Conservation (phyloP, 257 asterid species). For the Sherardia arvensis region DNA sequence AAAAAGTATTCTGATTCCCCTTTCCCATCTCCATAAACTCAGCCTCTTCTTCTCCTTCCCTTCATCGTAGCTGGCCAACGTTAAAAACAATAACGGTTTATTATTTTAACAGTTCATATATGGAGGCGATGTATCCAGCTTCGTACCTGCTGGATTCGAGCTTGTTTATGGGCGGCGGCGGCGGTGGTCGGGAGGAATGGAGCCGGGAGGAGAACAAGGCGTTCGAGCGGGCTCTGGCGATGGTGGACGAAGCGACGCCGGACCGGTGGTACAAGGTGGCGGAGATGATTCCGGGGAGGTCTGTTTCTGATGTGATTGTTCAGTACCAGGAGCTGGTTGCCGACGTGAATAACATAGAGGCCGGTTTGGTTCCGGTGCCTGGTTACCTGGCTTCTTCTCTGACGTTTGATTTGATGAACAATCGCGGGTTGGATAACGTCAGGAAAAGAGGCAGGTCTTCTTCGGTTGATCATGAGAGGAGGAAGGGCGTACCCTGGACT, state of each 20-base stretch:
- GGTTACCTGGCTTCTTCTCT: slow-evolving; percentile 40
- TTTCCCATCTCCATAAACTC: slow-evolving; percentile 1
- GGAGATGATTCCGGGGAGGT: slow-evolving; percentile 55
- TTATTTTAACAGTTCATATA: too few relatives aligned
- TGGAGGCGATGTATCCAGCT: slow-evolving; percentile 48
- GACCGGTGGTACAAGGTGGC: slow-evolving; percentile 67
- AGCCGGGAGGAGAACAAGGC: slow-evolving; percentile 69
- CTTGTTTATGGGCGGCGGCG: slow-evolving; percentile 20
- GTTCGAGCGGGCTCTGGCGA: slow-evolving; percentile 69
- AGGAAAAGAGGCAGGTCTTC: slow-evolving; percentile 41
- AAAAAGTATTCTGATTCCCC: slow-evolving; percentile 39
- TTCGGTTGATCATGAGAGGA: slow-evolving; percentile 49
- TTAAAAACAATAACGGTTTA: too few relatives aligned
- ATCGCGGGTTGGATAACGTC: slow-evolving; percentile 25
- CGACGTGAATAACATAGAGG: slow-evolving; percentile 67
- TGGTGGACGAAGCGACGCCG: slow-evolving; percentile 55
- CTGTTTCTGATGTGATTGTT: slow-evolving; percentile 59
- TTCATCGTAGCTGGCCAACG: too few relatives aligned
- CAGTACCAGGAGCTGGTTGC: slow-evolving; percentile 58
- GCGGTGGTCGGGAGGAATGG: slow-evolving; percentile 31
- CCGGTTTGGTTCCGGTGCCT: slow-evolving; percentile 61
- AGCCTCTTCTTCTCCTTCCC: too few relatives aligned
- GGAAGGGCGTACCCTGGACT: slow-evolving; percentile 82
- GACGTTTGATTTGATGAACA: slow-evolving; percentile 34
- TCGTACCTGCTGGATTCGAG: slow-evolving; percentile 21